These are phyloP conservation scores for Tricladium varicosporioides DNA, from an alignment of 2,329 filamentous ascomycete genomes.

Conservation along the genomic window DNA sequence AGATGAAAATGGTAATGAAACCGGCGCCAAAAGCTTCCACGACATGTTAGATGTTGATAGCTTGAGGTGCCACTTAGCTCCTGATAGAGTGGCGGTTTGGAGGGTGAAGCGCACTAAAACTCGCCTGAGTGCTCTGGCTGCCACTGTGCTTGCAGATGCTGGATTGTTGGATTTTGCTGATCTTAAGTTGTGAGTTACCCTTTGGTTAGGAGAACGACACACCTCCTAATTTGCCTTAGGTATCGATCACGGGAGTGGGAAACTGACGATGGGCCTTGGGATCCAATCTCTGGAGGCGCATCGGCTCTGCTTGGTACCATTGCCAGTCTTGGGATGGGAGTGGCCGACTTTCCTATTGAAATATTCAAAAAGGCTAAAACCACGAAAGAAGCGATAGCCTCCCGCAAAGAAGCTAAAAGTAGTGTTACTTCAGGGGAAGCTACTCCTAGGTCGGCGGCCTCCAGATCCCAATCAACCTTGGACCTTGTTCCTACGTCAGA, in stretches of 20 bases:
- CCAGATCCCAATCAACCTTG: constrained; percentile 14
- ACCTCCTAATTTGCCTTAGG: constrained; percentile 30
- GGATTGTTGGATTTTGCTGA: constrained; percentile 66
- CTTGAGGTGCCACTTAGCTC: constrained; percentile 69
- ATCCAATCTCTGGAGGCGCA: constrained; percentile 75
- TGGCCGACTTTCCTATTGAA: constrained; percentile 69
- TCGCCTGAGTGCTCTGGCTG: constrained; percentile 69
- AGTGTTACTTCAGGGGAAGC: constrained; percentile 8
- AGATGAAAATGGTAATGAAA: constrained; percentile 60
- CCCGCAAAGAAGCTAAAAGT: constrained; percentile 12
- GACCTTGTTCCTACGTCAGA: constrained; percentile 12
- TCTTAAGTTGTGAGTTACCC: constrained; percentile 62
- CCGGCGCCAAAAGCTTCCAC: constrained; percentile 68
- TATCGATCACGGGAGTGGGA: constrained; percentile 65
- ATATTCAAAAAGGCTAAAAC: constrained; percentile 45
- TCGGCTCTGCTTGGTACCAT: constrained; percentile 81
- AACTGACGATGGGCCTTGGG: constrained; percentile 74
- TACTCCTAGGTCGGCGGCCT: constrained; percentile 12
- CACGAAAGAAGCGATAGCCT: constrained; percentile 16
- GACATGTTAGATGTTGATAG: constrained; percentile 63
- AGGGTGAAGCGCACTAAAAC: constrained; percentile 66
- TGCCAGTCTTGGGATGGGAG: constrained; percentile 74
- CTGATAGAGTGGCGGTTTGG: constrained; percentile 71
- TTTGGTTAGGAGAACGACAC: background rate
- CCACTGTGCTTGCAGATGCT: constrained; percentile 63